phyloP scores from a whole-genome alignment of 129 eudicot genomes.

The Daucus carota region DNA sequence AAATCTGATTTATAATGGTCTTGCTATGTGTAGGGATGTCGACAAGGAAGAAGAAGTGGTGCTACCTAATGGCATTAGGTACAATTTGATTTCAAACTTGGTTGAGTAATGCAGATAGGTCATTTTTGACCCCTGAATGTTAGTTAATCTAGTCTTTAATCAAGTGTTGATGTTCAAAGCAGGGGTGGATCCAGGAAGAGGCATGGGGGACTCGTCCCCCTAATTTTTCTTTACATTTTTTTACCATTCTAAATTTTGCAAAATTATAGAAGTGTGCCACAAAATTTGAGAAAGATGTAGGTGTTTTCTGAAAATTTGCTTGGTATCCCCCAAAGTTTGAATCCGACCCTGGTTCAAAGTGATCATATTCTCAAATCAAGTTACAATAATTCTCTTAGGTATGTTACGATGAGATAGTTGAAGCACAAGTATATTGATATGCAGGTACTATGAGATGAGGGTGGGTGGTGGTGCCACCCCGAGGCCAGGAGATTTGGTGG shows the following conservation, averaged over 20 bases:
- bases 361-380: not conserved
- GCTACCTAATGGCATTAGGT: conserved; percentile 83
- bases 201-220: no score
- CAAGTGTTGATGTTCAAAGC: no score
- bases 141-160: not conserved
- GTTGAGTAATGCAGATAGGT: not conserved
- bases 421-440: not conserved
- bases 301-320: no score
- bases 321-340: no score
- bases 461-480: conserved; percentile 87
- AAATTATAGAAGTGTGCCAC: no score
- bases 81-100: conserved; percentile 1
- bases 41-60: conserved; percentile 78
- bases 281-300: no score
- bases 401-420: not conserved
- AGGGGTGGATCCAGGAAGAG: no score
- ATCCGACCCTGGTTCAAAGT: no score
- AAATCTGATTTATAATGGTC: no score
- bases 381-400: not conserved
- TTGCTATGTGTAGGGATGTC: conserved; percentile 74
- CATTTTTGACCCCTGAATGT: not conserved
- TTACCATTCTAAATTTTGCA: no score
- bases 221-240: no score
- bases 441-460: conserved; percentile 73
- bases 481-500: conserved; percentile 72